Base-by-base conservation (phyloP, 2,329 filamentous ascomycete genomes). In the Hypomyces perniciosus region DNA sequence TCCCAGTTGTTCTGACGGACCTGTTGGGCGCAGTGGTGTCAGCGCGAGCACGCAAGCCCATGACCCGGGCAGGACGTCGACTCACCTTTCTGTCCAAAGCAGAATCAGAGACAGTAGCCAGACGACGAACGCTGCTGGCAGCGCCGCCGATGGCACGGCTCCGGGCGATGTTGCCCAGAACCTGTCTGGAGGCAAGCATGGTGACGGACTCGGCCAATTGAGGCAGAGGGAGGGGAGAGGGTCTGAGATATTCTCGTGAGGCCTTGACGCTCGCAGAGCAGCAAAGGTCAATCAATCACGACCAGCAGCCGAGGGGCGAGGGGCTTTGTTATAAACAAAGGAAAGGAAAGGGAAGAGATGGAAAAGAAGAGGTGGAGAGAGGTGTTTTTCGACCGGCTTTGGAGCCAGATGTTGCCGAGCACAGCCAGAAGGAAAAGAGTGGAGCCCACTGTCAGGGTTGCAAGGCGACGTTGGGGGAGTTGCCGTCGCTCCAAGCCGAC, bases 1-100 rank as follows among this genome's bases (percentile, higher is more conserved):
- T 99, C 93, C 80, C 85, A 90, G 77, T 90, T 96, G 80, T 92
- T 95, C 82, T 97, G 96, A 73, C 86, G 87, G 72, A 99, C 79
- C 79, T 83, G 50, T 48, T 33, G 48, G 55, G 34, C 34, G 33
- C 33, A 47, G 29, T 5, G 26, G 20, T 34, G 51, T 64, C 51
- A 64, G 60, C 49, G 33, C 45, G 34, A 28, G 33, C 26, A 34
- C 38, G 37, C 6, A 34, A 46, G 27, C 41, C 8, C 20, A 26
- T n/a, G 30, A 40, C 27, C 27, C n/a, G 10, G 30, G n/a, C 2
- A 30, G 28, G 8, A 33, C 3, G n/a, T n/a, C 6, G 48, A 60
- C 75, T 59, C 68, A 81, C 93, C 86, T 96, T 96, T 77, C 85
- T 85, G 77, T 91, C 88, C 62, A 99, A 85, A 63, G 90, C 83